Conservation (phyloP, 2,329 filamentous ascomycete species). For the Hypoxylon sp. region DNA sequence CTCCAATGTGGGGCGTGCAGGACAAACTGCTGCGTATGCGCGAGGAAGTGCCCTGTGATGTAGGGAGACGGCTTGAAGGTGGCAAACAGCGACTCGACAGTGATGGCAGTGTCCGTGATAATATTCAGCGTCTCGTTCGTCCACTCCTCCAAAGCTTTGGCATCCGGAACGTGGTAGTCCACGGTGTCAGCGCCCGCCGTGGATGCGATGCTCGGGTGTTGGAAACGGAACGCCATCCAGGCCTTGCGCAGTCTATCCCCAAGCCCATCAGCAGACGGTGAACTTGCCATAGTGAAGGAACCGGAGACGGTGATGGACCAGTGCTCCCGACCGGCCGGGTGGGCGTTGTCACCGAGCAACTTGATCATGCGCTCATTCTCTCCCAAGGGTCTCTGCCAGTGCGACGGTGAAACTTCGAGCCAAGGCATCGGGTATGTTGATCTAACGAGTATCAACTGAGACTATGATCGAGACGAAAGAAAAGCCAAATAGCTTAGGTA, state of each 20-base stretch:
- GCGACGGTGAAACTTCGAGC: background rate
- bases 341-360: slow-evolving; percentile 4
- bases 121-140: background rate
- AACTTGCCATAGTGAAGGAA: background rate
- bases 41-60: slow-evolving; percentile 1
- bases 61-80: slow-evolving; percentile 1
- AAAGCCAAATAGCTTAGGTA: too few species aligned
- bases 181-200: background rate
- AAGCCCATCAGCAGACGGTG: background rate
- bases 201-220: slow-evolving; percentile 7
- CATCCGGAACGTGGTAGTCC: background rate
- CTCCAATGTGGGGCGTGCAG: slow-evolving; percentile 11
- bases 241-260: background rate
- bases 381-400: slow-evolving; percentile 12
- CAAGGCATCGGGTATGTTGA: slow-evolving; percentile 7
- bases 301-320: slow-evolving; percentile 6
- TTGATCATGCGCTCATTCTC: slow-evolving; percentile 19
- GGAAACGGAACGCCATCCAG: slow-evolving; percentile 6
- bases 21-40: background rate
- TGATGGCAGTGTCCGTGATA: background rate
- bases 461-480: background rate
- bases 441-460: background rate
- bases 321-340: background rate
- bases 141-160: background rate
- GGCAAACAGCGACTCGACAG: background rate